phyloP scores from a whole-genome alignment of 345 rosid genomes.

The Boechera retrofracta region DNA sequence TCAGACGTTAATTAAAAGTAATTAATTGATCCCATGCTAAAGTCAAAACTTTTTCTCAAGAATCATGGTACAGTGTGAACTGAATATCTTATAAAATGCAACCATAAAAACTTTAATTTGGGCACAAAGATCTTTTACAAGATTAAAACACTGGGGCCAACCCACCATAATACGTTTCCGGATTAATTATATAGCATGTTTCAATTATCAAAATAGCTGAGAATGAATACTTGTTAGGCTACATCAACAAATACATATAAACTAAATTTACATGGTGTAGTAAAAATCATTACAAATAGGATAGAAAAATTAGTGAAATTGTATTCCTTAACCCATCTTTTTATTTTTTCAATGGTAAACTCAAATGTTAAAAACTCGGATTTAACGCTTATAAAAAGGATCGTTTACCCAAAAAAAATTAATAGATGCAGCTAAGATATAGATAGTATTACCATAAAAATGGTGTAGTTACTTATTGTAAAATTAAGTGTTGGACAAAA shows the following conservation, averaged over 20 bases:
- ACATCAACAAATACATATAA: too few relatives aligned
- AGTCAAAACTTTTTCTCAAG: not conserved
- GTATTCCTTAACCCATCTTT: not conserved
- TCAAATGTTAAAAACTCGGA: too few relatives aligned
- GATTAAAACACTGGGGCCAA: not conserved
- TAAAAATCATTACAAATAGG: not conserved
- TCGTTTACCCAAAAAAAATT: too few relatives aligned
- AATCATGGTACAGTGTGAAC: conserved; percentile 24
- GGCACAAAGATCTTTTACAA: not conserved
- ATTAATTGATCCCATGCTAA: conserved; percentile 27
- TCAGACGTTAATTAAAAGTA: not conserved
- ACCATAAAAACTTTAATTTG: not conserved
- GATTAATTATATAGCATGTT: not conserved
- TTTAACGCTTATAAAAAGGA: too few relatives aligned
- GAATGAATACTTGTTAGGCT: too few relatives aligned
- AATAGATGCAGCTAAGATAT: too few relatives aligned
- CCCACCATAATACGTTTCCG: not conserved
- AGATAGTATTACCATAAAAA: too few relatives aligned
- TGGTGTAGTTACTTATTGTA: too few relatives aligned
- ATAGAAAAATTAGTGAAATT: not conserved
- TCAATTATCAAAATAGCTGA: too few relatives aligned
- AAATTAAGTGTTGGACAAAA: not conserved
- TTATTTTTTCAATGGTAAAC: too few relatives aligned
- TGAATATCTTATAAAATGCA: conserved; percentile 13
- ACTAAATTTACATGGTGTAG: too few relatives aligned